Evolutionary conservation across 495 filamentous ascomycete genomes (phyloP).

Genomic region (Xylaria longipes): DNA sequence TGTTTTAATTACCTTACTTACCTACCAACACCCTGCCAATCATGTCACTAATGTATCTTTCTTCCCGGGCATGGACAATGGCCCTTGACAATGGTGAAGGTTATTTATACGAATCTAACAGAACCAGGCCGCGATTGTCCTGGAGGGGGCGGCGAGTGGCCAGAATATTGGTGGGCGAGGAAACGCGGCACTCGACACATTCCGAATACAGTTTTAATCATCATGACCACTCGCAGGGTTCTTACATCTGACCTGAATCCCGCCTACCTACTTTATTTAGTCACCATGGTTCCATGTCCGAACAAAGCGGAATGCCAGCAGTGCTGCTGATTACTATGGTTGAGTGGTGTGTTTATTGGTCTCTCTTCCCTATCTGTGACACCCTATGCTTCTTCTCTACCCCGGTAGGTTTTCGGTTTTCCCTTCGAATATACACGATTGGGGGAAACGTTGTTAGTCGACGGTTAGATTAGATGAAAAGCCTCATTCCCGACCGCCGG

Average conservation of each 20-base stretch:
- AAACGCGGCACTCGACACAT: slow-evolving; percentile 21
- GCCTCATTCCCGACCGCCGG: slow-evolving; percentile 15
- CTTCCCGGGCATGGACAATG: neutral
- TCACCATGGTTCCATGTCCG: neutral
- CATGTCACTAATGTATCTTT: slow-evolving; percentile 11
- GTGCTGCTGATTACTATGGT: slow-evolving; percentile 12
- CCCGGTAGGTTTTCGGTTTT: slow-evolving; percentile 8
- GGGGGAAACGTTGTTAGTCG: slow-evolving; percentile 8
- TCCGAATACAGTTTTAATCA: slow-evolving; percentile 24
- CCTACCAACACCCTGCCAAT: slow-evolving; percentile 15
- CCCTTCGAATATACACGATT: neutral
- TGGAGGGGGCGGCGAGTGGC: neutral
- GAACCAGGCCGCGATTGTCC: neutral
- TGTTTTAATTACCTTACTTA: slow-evolving; percentile 15
- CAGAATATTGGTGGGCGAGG: neutral
- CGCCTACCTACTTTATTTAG: slow-evolving; percentile 12
- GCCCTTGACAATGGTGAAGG: neutral
- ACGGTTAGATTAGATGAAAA: slow-evolving; percentile 1
- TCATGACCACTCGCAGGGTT: slow-evolving; percentile 25
- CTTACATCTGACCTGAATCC: neutral
- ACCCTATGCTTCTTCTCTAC: neutral
- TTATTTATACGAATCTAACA: slow-evolving; percentile 7
- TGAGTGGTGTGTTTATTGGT: neutral
- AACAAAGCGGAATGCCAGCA: slow-evolving; percentile 2
- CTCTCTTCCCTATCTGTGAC: slow-evolving; percentile 22